A percentile compares a stretch with the other conserved stretches of the same genome.
phyloP scores from a whole-genome alignment of 306 rosid species.

The Trifolium fragiferum region DNA sequence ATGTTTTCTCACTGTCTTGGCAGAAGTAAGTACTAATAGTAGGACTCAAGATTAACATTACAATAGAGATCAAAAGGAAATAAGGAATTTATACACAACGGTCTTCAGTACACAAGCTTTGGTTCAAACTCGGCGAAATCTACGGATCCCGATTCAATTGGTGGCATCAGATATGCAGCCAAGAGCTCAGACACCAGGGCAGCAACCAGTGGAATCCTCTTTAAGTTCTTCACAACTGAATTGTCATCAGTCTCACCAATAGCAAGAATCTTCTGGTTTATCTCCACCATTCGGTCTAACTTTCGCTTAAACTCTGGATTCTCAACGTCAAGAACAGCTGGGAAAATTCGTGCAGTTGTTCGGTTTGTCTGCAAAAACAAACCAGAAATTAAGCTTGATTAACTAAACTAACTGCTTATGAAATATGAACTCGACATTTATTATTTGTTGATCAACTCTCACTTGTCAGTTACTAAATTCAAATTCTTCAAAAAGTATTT shows the following conservation, averaged over 20 bases:
- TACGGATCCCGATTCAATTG: conserved; percentile 96
- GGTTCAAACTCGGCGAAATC: conserved; percentile 93
- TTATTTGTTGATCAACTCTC: conserved; percentile 1
- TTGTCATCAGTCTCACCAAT: conserved; percentile 69
- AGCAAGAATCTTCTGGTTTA: conserved; percentile 75
- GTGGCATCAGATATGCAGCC: conserved; percentile 93
- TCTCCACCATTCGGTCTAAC: conserved; percentile 89
- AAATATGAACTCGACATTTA: conserved; percentile 9
- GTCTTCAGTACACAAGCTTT: conserved; percentile 73
- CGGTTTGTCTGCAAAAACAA: conserved; percentile 82
- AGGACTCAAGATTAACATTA: conserved; percentile 39
- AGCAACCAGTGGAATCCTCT: conserved; percentile 86
- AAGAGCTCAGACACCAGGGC: conserved; percentile 82
- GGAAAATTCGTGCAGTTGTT: conserved; percentile 94
- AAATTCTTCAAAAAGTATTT: background rate
- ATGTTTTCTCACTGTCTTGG: conserved; percentile 45
- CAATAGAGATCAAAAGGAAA: conserved; percentile 38
- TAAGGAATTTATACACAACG: conserved; percentile 46
- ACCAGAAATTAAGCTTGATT: conserved; percentile 2
- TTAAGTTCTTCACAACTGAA: conserved; percentile 84
- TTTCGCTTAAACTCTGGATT: conserved; percentile 94
- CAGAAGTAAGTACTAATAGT: conserved; percentile 32
- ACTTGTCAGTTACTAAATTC: background rate
- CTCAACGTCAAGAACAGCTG: conserved; percentile 95
- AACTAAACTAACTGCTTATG: background rate